Base-by-base conservation (phyloP, 768 basidiomycete genomes). In the Leccinum ochraceum region DNA sequence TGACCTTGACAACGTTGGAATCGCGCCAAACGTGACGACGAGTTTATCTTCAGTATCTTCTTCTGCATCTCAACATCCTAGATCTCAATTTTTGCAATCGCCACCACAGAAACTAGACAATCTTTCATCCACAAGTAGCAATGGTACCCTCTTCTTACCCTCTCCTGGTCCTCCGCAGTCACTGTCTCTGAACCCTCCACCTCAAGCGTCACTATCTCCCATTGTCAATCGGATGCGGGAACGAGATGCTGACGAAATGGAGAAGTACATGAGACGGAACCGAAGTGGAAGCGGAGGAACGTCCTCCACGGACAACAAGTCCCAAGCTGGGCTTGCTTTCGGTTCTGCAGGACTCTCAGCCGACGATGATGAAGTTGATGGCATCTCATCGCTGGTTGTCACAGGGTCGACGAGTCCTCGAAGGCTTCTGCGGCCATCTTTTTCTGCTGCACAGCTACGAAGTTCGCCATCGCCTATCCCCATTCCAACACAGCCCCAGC, bases 231-330 rank as follows among this genome's bases (percentile, higher is more conserved):
- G 91, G 36, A 87, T 94, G 81, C 84, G 87, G 65, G 89, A 92
- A 75, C 82, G 86, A 59, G 92, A 94, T 70, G 92, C 92, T 20
- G 89, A 89, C 70, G 93, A 92, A 39, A 91, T 90, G 80, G 91
- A 92, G 72, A 90, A 92, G 68, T 94, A 92, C 70, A 79, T 92
- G 71, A 80, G 83, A 62, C 83, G 92, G 59, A 90, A 90, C 77
- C 84, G 92, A 59, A 94, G 91, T 69, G 92, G 89, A 54, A 92
- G 90, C 67, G 86, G 81, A 58, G 86, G 84, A 49, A 87, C 86
- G 26, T 80, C 87, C 20, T 90, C 89, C 1, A 88, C 88, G 14
- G 89, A 91, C 66, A 85, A 81, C 63, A 84, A 78, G 71, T 89
- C 88, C 7, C 83, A 85, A 68, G 68, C 83, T 69, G 84, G 83